phyloP scores from a whole-genome alignment of 2,329 filamentous ascomycete species.

The Apiospora hydei region DNA sequence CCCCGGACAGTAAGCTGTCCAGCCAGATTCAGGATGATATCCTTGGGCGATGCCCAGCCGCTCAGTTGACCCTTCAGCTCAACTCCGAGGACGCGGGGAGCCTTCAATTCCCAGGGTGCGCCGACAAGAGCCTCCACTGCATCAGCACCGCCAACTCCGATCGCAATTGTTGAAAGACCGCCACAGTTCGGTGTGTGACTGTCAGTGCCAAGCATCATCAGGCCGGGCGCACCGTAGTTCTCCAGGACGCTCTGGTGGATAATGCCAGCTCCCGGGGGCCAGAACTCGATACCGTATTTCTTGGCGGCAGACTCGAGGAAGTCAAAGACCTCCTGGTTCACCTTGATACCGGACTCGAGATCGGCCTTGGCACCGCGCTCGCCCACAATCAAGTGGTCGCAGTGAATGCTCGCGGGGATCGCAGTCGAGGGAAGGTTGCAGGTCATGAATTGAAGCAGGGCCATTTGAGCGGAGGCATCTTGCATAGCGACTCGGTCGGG shows the following conservation, averaged over 20 bases:
- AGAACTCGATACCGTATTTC: slow-evolving; percentile 94
- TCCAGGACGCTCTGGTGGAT: slow-evolving; percentile 98
- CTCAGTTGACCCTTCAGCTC: slow-evolving; percentile 82
- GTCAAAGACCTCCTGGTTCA: slow-evolving; percentile 97
- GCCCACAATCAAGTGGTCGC: slow-evolving; percentile 98
- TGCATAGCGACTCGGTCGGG: slow-evolving; percentile 99
- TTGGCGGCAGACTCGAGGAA: slow-evolving; percentile 92
- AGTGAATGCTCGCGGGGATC: slow-evolving; percentile 97
- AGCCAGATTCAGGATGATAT: slow-evolving; percentile 89
- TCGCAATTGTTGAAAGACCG: slow-evolving; percentile 90
- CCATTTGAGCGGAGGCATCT: slow-evolving; percentile 98
- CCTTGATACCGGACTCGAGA: slow-evolving; percentile 82
- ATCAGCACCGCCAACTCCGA: slow-evolving; percentile 96
- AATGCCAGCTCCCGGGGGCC: slow-evolving; percentile 91
- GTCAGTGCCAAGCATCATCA: slow-evolving; percentile 99
- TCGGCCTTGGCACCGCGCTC: slow-evolving; percentile 89
- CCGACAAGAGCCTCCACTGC: slow-evolving; percentile 96
- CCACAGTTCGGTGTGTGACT: slow-evolving; percentile 98
- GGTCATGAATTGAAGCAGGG: slow-evolving; percentile 97
- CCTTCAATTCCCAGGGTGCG: slow-evolving; percentile 97
- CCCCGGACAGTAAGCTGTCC: slow-evolving; percentile 91
- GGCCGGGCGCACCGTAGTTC: slow-evolving; percentile 94
- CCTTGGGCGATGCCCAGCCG: slow-evolving; percentile 94
- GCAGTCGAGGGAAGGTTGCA: slow-evolving; percentile 89
- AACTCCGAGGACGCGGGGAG: slow-evolving; percentile 88